Percentiles rank a stretch among this genome's conserved stretches.
Conservation (phyloP, 1,139 yeast genomes). For the Geotrichum candidum region DNA sequence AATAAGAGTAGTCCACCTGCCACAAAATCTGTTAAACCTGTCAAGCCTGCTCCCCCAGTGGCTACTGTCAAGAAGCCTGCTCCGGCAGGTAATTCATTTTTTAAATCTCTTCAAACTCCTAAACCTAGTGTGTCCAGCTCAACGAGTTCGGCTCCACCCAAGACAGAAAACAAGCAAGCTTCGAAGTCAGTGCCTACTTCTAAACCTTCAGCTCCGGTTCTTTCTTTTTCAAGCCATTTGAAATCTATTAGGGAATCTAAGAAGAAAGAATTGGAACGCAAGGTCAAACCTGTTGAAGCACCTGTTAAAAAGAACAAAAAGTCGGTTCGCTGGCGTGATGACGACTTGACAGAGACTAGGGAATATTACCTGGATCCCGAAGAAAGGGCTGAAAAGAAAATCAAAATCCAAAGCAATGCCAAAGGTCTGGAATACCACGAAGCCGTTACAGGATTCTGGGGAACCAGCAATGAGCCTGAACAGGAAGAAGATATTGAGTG, state of each 20-base stretch:
- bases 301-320: constrained; percentile 27
- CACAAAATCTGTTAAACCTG: constrained; percentile 3
- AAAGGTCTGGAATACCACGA: constrained; percentile 29
- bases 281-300: background rate
- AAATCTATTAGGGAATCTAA: constrained; percentile 20
- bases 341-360: constrained; percentile 39
- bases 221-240: constrained; percentile 20
- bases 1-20: background rate
- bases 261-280: constrained; percentile 6
- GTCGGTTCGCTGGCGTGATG: constrained; percentile 36
- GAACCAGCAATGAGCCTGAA: constrained; percentile 19
- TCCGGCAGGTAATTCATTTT: constrained; percentile 20
- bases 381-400: constrained; percentile 36
- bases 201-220: constrained; percentile 16
- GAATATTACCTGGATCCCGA: constrained; percentile 42
- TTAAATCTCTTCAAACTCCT: constrained; percentile 21
- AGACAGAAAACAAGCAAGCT: background rate
- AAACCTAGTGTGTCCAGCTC: constrained; percentile 1
- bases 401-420: background rate
- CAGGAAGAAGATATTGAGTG: constrained; percentile 31
- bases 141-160: background rate
- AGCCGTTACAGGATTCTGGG: constrained; percentile 27
- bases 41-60: constrained; percentile 1
- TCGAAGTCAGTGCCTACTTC: constrained; percentile 11
- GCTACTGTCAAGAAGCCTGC: constrained; percentile 1